Evolutionary conservation across 1,139 yeast species (phyloP).

Genomic region (Hemisphaericaspora xylofermentans): DNA sequence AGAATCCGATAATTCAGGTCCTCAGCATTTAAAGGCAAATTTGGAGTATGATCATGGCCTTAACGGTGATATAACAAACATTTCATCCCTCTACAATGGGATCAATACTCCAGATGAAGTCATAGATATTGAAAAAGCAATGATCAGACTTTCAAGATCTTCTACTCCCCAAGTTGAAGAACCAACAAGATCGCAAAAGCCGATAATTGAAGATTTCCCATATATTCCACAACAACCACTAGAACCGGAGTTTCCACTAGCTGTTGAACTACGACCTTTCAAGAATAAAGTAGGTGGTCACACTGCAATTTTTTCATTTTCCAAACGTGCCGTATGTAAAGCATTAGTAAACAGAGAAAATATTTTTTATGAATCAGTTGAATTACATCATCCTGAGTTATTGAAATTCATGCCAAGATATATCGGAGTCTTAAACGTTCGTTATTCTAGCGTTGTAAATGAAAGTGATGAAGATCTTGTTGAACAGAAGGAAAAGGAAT

Average conservation of each 20-base stretch:
- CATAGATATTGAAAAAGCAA: slow-evolving; percentile 9
- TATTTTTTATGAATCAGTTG: slow-evolving; percentile 86
- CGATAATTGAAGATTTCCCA: background rate
- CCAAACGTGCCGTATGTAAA: slow-evolving; percentile 93
- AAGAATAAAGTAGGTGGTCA: slow-evolving; percentile 97
- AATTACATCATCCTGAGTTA: slow-evolving; percentile 70
- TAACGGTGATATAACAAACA: slow-evolving; percentile 32
- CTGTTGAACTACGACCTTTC: slow-evolving; percentile 68
- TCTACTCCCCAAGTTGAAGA: slow-evolving; percentile 11
- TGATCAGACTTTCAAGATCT: slow-evolving; percentile 10
- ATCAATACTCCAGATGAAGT: slow-evolving; percentile 8
- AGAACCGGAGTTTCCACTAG: slow-evolving; percentile 47
- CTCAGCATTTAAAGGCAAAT: slow-evolving; percentile 39
- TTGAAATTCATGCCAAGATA: slow-evolving; percentile 87
- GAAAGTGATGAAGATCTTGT: slow-evolving; percentile 20
- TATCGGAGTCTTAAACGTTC: slow-evolving; percentile 88
- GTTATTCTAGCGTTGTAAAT: slow-evolving; percentile 58
- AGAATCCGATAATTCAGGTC: slow-evolving; percentile 2
- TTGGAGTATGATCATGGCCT: slow-evolving; percentile 35
- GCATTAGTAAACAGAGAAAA: slow-evolving; percentile 88
- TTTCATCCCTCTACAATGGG: slow-evolving; percentile 13
- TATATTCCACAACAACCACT: background rate
- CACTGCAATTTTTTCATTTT: slow-evolving; percentile 90
- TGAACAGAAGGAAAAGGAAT: background rate
- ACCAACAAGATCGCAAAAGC: background rate